These are phyloP conservation scores for Solanum lycopersicoides DNA, from an alignment of 257 asterid species.

Conservation along the genomic window DNA sequence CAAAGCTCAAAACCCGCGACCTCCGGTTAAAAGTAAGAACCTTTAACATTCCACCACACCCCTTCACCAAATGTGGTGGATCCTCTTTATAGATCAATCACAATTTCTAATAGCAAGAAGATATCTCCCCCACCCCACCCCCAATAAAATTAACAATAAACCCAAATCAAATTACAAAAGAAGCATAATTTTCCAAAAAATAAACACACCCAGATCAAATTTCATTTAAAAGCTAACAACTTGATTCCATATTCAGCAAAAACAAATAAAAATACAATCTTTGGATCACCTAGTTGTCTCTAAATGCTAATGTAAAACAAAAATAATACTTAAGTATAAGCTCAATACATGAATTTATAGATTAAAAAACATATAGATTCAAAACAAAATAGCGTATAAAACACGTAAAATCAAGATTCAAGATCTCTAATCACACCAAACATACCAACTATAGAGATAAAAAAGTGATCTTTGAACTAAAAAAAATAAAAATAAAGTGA, in stretches of 20 bases:
- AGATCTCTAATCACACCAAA: slow-evolving; percentile 8
- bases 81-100: neutral
- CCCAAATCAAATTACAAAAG: neutral
- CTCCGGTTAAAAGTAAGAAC: neutral
- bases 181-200: neutral
- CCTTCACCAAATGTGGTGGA: neutral
- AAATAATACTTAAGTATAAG: neutral
- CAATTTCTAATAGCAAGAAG: neutral
- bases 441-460: slow-evolving; percentile 1
- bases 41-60: neutral
- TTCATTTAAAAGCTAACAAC: neutral
- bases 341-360: neutral
- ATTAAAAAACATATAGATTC: neutral
- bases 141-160: neutral
- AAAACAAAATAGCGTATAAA: neutral
- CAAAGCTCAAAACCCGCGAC: neutral
- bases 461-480: neutral
- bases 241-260: neutral
- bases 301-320: neutral
- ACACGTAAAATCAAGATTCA: neutral
- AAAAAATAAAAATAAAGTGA: neutral
- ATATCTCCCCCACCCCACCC: neutral
- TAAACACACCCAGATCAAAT: neutral
- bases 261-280: neutral
- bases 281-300: neutral